phyloP scores from a whole-genome alignment of 768 basidiomycete species.

The Pulveroboletus sp. region DNA sequence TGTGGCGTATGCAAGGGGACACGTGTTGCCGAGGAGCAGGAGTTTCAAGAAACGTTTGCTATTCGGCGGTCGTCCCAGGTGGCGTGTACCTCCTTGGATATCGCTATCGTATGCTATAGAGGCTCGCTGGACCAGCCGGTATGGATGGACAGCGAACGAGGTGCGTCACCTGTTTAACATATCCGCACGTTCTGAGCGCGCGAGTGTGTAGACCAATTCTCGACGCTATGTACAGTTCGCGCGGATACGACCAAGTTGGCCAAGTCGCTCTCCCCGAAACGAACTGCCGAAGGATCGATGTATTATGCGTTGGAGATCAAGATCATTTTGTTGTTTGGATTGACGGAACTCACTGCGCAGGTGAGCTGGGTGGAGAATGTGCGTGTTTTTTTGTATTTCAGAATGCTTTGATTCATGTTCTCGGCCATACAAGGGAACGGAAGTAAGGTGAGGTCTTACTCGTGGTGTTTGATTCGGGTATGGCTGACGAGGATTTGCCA shows the following conservation, averaged over 20 bases:
- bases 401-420: background rate
- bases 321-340: slow-evolving; percentile 48
- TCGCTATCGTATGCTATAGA: slow-evolving; percentile 31
- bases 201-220: slow-evolving; percentile 28
- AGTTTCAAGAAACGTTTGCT: slow-evolving; percentile 40
- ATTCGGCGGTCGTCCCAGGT: slow-evolving; percentile 26
- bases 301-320: slow-evolving; percentile 29
- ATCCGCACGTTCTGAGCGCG: background rate
- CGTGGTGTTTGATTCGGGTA: background rate
- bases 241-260: slow-evolving; percentile 34
- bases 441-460: no score
- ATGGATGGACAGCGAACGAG: no score
- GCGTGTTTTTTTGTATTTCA: slow-evolving; percentile 13
- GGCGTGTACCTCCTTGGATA: slow-evolving; percentile 21
- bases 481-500: background rate
- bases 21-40: slow-evolving; percentile 43
- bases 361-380: slow-evolving; percentile 52
- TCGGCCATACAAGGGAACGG: slow-evolving; percentile 15
- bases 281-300: slow-evolving; percentile 23
- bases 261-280: slow-evolving; percentile 19
- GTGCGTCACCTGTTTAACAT: slow-evolving; percentile 13
- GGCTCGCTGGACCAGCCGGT: slow-evolving; percentile 22
- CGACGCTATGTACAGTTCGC: slow-evolving; percentile 33
- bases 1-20: slow-evolving; percentile 34
- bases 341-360: slow-evolving; percentile 52